Evolutionary conservation across 352 stramenopile species (phyloP).

Genomic region (Phytopythium litorale): DNA sequence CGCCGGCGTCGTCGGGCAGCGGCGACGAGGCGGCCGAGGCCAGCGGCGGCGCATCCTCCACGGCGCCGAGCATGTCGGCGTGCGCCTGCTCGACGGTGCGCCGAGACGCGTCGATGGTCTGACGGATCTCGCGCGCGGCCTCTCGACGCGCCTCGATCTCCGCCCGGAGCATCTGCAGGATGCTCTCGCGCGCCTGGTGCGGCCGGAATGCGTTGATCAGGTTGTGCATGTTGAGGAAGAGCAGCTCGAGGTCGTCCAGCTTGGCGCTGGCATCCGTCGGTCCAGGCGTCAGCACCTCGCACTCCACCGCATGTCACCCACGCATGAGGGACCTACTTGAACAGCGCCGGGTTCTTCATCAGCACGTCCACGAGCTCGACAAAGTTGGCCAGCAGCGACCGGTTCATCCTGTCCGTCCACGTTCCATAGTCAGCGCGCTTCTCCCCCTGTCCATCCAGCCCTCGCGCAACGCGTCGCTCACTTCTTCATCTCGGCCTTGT

Average conservation of each 20-base stretch:
- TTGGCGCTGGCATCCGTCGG: conserved; percentile 45
- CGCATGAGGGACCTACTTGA: conserved; percentile 51
- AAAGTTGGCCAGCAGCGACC: conserved; percentile 81
- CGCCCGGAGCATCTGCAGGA: conserved; percentile 78
- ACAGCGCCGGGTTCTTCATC: conserved; percentile 70
- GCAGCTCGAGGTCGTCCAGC: conserved; percentile 78
- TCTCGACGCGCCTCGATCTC: conserved; percentile 77
- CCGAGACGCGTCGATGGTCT: conserved; percentile 65
- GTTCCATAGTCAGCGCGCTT: background rate
- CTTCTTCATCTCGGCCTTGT: conserved; percentile 83
- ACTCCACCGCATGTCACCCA: background rate
- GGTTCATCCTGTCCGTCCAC: conserved; percentile 56
- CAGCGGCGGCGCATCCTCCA: conserved; percentile 27
- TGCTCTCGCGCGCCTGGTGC: conserved; percentile 79
- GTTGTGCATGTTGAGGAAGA: conserved; percentile 90
- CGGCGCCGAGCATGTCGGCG: conserved; percentile 47
- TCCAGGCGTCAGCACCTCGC: background rate
- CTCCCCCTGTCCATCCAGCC: background rate
- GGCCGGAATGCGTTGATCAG: conserved; percentile 86
- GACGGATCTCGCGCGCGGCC: conserved; percentile 66
- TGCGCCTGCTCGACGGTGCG: conserved; percentile 59
- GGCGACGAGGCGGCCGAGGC: conserved; percentile 17
- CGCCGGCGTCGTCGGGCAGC: conserved; percentile 13
- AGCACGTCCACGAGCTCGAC: conserved; percentile 81
- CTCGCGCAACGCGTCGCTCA: conserved; percentile 6